Base-by-base conservation (phyloP, 495 filamentous ascomycete species). In the Pyronema domesticum region DNA sequence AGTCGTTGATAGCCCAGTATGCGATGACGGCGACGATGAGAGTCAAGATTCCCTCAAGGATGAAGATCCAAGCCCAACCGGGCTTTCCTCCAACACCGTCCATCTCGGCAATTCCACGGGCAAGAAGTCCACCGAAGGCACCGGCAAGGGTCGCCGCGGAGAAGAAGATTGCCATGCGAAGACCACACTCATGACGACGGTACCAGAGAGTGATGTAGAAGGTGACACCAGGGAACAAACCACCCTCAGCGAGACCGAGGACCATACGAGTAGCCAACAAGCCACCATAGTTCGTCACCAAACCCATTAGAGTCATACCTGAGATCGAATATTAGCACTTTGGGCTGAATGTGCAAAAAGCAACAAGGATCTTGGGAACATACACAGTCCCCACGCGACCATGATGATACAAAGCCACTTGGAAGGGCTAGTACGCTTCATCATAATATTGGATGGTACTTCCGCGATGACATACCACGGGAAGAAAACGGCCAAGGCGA, bases 131-230 rank as follows among this genome's bases (percentile, higher is more conserved):
- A 54, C 81, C 81, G 58, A 84, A 87, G 6, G 70, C 70, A 48
- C 70, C 70, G 35, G 70, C 70, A 13, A 65, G 55, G 13, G 70
- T 69, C n/a, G 70, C 70, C 23, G 70, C 70, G 49, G 78, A 80
- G 68, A 83, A 83, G 71, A 83, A 83, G 35, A 83, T 76, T 23
- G 80, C 82, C 58, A 80, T 78, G 7, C 79, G 73, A 60, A 70
- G 67, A 67, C 65, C 76, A 68, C 51, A 79, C 58, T 80, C 73
- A 55, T 76, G 69, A 30, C 76, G 71, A 49, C 76, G 79, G 60
- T 87, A 88, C 83, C 83, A 88, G 63, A 80, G 82, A 1, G 80
- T 83, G 10, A 89, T 75, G 62, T 84, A 86, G 62, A 85, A 88
- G 49, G 78, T 81, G 7, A 86, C 67, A 67, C 78, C 79, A n/a